A percentile compares a stretch with the other conserved stretches of the same genome.
phyloP scores from a whole-genome alignment of 768 basidiomycete species.

The Megacollybia marginata region DNA sequence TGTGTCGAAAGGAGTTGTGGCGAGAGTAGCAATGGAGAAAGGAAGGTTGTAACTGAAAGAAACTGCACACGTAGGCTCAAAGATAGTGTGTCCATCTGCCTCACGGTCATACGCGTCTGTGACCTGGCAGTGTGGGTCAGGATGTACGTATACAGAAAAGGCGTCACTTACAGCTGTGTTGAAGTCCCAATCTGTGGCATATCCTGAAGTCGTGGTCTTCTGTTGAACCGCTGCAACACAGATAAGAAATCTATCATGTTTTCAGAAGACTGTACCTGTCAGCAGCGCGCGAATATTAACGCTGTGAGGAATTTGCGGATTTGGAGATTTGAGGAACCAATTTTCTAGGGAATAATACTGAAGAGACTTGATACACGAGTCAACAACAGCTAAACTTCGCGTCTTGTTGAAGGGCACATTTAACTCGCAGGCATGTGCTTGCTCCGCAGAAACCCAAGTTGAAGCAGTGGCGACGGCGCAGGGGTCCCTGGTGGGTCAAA shows the following conservation, averaged over 20 bases:
- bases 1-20: conserved; percentile 1
- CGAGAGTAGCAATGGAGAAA: conserved; percentile 10
- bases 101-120: conserved; percentile 8
- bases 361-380: conserved; percentile 10
- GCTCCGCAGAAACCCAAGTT: conserved; percentile 7
- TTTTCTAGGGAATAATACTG: conserved; percentile 9
- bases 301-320: conserved; percentile 13
- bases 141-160: neutral
- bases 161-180: conserved; percentile 7
- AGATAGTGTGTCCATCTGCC: conserved; percentile 11
- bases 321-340: conserved; percentile 10
- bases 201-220: conserved; percentile 2
- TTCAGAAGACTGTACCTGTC: conserved; percentile 1
- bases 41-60: conserved; percentile 9
- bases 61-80: conserved; percentile 5
- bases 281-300: conserved; percentile 15
- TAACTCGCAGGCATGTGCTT: conserved; percentile 11
- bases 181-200: conserved; percentile 11
- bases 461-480: conserved; percentile 7
- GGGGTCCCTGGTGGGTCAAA: conserved; percentile 2
- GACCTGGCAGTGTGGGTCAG: conserved; percentile 1
- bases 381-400: conserved; percentile 8
- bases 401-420: conserved; percentile 12
- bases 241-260: too few species aligned
- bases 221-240: too few species aligned